A percentile compares a stretch with the other conserved stretches of the same genome.
Conservation (phyloP, 2,329 filamentous ascomycete species). For the Waltergamsia citrina region DNA sequence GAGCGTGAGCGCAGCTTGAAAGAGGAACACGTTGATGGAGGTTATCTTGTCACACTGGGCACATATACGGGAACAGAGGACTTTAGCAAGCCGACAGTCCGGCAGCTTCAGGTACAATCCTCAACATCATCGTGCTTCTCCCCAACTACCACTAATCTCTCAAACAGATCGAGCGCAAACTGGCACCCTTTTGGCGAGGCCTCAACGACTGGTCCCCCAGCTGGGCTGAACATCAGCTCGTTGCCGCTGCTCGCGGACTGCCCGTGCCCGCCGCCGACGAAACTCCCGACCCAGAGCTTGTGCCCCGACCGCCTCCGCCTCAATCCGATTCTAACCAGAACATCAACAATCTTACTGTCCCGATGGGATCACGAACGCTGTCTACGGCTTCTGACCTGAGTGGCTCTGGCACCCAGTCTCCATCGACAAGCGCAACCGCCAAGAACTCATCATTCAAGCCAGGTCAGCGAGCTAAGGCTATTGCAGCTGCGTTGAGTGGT, state of each 20-base stretch:
- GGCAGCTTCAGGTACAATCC: constrained; percentile 72
- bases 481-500: constrained; percentile 70
- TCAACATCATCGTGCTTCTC: background rate
- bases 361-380: constrained; percentile 67
- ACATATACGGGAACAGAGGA: constrained; percentile 90
- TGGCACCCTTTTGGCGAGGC: constrained; percentile 94
- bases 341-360: constrained; percentile 66
- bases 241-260: constrained; percentile 78
- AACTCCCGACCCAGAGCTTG: constrained; percentile 60
- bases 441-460: constrained; percentile 62
- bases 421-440: constrained; percentile 34
- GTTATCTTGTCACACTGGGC: constrained; percentile 87
- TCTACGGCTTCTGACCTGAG: constrained; percentile 67
- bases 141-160: background rate
- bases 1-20: constrained; percentile 85
- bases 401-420: constrained; percentile 54
- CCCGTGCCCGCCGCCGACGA: constrained; percentile 78
- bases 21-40: constrained; percentile 90
- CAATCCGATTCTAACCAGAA: constrained; percentile 44
- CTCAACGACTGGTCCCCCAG: constrained; percentile 79
- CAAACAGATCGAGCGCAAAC: constrained; percentile 72
- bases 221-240: constrained; percentile 93
- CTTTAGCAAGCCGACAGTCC: constrained; percentile 79
- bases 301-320: constrained; percentile 32
- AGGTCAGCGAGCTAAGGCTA: constrained; percentile 64